Evolutionary conservation across 2,329 filamentous ascomycete genomes (phyloP).

Genomic region (Pseudocercospora eumusae): DNA sequence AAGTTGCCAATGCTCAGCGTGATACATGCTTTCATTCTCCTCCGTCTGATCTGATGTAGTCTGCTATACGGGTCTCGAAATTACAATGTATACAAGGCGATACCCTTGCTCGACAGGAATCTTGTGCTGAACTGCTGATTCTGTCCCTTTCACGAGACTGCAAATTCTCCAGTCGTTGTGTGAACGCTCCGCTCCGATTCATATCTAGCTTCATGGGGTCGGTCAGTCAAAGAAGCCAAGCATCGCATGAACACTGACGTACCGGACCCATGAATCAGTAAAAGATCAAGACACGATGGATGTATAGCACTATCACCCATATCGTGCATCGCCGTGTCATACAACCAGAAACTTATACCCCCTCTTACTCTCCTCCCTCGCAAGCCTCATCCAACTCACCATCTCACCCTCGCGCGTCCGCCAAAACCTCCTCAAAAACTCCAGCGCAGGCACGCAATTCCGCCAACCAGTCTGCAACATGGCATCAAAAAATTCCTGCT

Average conservation of each 20-base stretch:
- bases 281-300: too few relatives aligned
- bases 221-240: background rate
- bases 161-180: too few relatives aligned
- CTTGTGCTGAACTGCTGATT: too few relatives aligned
- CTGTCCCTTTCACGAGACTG: too few relatives aligned
- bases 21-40: background rate
- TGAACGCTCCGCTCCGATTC: too few relatives aligned
- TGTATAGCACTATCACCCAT: too few relatives aligned
- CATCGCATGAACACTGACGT: background rate
- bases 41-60: too few relatives aligned
- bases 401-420: background rate
- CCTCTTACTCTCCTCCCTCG: background rate
- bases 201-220: background rate
- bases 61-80: too few relatives aligned
- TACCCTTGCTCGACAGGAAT: too few relatives aligned
- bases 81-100: too few relatives aligned
- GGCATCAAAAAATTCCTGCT: slow-evolving; percentile 6
- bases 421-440: slow-evolving; percentile 17
- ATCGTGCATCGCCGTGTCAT: background rate
- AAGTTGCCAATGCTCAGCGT: background rate
- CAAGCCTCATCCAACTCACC: background rate
- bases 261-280: background rate
- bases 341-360: background rate
- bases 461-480: slow-evolving; percentile 9
- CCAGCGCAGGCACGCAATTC: slow-evolving; percentile 9